Conservation (phyloP, 495 filamentous ascomycete genomes). For the Cladorrhinum samala region DNA sequence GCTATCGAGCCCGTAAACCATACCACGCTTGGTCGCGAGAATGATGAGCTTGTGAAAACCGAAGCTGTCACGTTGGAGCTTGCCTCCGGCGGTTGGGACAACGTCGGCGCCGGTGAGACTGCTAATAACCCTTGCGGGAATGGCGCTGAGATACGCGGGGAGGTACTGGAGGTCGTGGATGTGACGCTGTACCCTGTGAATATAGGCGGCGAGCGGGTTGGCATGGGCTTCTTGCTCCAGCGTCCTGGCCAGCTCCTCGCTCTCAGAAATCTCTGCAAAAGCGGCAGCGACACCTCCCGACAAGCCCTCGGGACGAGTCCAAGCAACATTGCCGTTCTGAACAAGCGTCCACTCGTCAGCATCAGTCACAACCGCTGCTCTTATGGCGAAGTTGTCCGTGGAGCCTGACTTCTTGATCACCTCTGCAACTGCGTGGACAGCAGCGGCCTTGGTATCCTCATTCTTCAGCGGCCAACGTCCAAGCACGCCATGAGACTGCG, state of each 20-base stretch:
- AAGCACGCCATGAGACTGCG: constrained; percentile 66
- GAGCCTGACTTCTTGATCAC: constrained; percentile 56
- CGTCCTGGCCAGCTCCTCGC: constrained; percentile 68
- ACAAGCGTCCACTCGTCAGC: constrained; percentile 77
- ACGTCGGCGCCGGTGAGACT: constrained; percentile 61
- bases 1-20: constrained; percentile 70
- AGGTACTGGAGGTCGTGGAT: constrained; percentile 69
- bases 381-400: constrained; percentile 62
- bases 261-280: constrained; percentile 68
- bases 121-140: constrained; percentile 60
- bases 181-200: constrained; percentile 82
- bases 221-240: constrained; percentile 81
- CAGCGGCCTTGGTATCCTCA: constrained; percentile 29
- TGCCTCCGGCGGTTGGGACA: constrained; percentile 40
- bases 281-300: constrained; percentile 66
- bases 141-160: constrained; percentile 61
- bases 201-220: constrained; percentile 70
- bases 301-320: constrained; percentile 78
- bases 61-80: constrained; percentile 65
- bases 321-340: constrained; percentile 71
- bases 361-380: constrained; percentile 63
- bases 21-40: constrained; percentile 73
- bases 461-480: constrained; percentile 59
- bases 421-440: constrained; percentile 71
- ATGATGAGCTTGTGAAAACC: constrained; percentile 80